Evolutionary conservation across 1,284 basidiomycete genomes (phyloP).

Genomic region (Rhodotorula sp.): DNA sequence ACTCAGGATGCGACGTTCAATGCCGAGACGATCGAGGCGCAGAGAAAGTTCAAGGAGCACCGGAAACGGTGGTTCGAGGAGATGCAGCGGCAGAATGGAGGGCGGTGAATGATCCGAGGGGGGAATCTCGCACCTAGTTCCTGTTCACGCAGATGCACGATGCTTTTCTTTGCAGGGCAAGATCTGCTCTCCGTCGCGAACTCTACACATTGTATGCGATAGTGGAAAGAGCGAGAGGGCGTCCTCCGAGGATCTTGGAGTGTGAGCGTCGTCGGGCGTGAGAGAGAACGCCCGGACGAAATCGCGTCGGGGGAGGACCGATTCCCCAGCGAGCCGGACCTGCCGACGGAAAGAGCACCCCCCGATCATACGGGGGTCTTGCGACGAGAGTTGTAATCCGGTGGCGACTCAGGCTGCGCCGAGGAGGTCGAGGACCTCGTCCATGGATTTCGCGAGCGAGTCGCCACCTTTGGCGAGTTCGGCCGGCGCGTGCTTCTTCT

Average conservation of each 20-base stretch:
- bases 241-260: too few relatives aligned
- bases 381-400: background rate
- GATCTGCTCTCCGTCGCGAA: background rate
- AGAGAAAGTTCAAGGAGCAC: background rate
- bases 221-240: too few relatives aligned
- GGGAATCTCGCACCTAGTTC: background rate
- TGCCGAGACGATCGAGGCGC: background rate
- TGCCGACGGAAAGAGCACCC: background rate
- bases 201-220: too few relatives aligned
- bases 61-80: background rate
- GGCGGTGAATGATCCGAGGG: too few relatives aligned
- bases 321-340: background rate
- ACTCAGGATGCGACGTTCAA: background rate
- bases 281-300: too few relatives aligned
- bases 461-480: conserved; percentile 14
- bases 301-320: too few relatives aligned
- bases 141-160: too few relatives aligned
- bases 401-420: background rate
- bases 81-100: too few relatives aligned
- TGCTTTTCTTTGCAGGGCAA: too few relatives aligned
- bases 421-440: conserved; percentile 10
- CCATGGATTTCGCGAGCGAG: conserved; percentile 9
- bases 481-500: conserved; percentile 16
- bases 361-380: too few relatives aligned
- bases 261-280: too few relatives aligned